Conservation (phyloP, 768 basidiomycete species). For the Macrolepiota dolichaula region DNA sequence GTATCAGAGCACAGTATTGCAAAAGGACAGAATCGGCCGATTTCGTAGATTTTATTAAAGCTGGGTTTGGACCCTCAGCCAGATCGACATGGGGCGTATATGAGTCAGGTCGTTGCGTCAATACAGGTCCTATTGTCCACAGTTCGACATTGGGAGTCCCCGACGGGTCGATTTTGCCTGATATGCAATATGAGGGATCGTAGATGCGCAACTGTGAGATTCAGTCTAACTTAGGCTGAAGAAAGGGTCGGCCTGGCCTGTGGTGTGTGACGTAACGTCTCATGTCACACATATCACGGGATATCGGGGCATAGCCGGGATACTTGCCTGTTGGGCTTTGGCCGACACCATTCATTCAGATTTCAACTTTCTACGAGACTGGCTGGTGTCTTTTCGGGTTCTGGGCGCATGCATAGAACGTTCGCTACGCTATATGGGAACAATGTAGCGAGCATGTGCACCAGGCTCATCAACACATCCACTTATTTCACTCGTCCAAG, state of each 20-base stretch:
- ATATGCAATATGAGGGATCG: slow-evolving; percentile 15
- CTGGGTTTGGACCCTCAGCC: neutral
- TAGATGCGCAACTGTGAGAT: slow-evolving; percentile 7
- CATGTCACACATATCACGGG: slow-evolving; percentile 9
- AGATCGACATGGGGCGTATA: slow-evolving; percentile 2
- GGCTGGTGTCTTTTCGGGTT: slow-evolving; percentile 19
- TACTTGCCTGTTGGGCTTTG: neutral
- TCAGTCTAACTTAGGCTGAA: neutral
- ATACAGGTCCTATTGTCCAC: neutral
- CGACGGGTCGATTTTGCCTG: slow-evolving; percentile 12
- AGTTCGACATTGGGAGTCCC: neutral
- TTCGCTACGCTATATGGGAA: slow-evolving; percentile 27
- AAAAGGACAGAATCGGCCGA: neutral
- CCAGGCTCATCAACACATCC: slow-evolving; percentile 8
- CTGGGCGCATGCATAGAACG: slow-evolving; percentile 42
- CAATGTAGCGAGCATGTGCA: slow-evolving; percentile 33
- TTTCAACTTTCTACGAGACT: slow-evolving; percentile 8
- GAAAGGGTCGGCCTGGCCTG: neutral
- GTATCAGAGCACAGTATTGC: neutral
- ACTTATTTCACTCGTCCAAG: neutral
- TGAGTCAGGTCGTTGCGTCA: slow-evolving; percentile 6
- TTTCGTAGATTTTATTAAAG: slow-evolving; percentile 2
- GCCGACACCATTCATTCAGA: neutral
- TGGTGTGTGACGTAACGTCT: slow-evolving; percentile 5
- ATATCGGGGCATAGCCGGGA: neutral